Conservation (phyloP, 371 early-diverging fungal species). For the Rhizopus arrhizus region DNA sequence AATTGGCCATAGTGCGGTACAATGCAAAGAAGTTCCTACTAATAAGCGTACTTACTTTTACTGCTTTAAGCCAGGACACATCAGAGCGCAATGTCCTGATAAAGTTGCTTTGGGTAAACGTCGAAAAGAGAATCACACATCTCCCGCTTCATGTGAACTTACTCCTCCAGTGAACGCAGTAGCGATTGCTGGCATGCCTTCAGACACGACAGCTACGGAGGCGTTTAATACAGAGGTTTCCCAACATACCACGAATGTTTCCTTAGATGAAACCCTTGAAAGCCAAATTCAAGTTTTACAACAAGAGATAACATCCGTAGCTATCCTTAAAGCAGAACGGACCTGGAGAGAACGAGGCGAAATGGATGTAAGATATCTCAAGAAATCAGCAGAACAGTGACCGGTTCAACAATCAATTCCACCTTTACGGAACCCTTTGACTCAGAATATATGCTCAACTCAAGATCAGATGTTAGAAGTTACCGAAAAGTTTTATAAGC, state of each 20-base stretch:
- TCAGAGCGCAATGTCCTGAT: no score
- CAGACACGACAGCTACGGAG: no score
- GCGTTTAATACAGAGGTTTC: background rate
- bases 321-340: background rate
- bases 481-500: slow-evolving; percentile 1
- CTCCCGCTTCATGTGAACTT: no score
- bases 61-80: no score
- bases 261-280: background rate
- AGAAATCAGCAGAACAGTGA: background rate
- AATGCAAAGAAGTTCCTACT: no score
- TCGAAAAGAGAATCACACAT: no score
- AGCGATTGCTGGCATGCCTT: no score
- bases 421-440: background rate
- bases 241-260: no score
- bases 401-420: background rate
- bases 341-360: slow-evolving; percentile 11
- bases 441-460: background rate
- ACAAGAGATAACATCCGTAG: background rate
- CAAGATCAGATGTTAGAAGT: slow-evolving; percentile 4
- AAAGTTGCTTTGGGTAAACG: no score
- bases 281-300: background rate
- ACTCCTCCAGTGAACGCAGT: no score
- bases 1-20: no score
- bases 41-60: no score
- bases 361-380: slow-evolving; percentile 1